Percentiles rank a stretch among this genome's conserved stretches.
Conservation (phyloP, 768 basidiomycete genomes). For the Russula sp. region DNA sequence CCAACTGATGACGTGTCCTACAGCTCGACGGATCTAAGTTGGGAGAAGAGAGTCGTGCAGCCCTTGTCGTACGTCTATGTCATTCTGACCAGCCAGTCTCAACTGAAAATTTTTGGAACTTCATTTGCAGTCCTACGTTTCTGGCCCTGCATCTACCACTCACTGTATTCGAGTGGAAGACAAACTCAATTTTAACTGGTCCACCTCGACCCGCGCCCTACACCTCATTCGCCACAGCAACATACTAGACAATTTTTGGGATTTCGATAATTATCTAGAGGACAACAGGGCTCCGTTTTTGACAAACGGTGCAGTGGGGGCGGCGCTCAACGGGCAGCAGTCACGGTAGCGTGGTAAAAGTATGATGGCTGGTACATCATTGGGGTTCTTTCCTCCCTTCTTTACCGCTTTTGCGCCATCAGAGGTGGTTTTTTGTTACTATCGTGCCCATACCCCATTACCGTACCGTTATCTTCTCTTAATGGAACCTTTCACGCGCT, state of each 20-base stretch:
- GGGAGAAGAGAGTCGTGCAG: slow-evolving; percentile 7
- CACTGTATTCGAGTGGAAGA: neutral
- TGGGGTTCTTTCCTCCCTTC: neutral
- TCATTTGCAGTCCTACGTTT: slow-evolving; percentile 11
- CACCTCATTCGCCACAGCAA: slow-evolving; percentile 48
- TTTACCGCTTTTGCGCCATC: neutral
- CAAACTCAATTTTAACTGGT: slow-evolving; percentile 7
- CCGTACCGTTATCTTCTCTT: neutral
- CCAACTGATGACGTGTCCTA: slow-evolving; percentile 49
- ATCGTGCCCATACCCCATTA: slow-evolving; percentile 2
- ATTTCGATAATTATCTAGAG: slow-evolving; percentile 83
- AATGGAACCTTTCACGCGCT: slow-evolving; percentile 6
- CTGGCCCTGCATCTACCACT: neutral
- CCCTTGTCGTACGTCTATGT: slow-evolving; percentile 23
- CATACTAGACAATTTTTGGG: slow-evolving; percentile 61
- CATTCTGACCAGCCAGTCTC: neutral
- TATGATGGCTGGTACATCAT: neutral
- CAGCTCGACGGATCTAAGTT: slow-evolving; percentile 40
- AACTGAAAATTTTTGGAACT: neutral
- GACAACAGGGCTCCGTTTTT: slow-evolving; percentile 58
- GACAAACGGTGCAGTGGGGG: slow-evolving; percentile 36
- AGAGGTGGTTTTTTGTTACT: neutral
- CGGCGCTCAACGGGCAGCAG: slow-evolving; percentile 1
- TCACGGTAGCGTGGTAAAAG: neutral
- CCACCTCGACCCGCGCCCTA: slow-evolving; percentile 47